These are phyloP conservation scores for Allomyces javanicus DNA, from an alignment of 192 early-diverging fungal species.

Conservation along the genomic window DNA sequence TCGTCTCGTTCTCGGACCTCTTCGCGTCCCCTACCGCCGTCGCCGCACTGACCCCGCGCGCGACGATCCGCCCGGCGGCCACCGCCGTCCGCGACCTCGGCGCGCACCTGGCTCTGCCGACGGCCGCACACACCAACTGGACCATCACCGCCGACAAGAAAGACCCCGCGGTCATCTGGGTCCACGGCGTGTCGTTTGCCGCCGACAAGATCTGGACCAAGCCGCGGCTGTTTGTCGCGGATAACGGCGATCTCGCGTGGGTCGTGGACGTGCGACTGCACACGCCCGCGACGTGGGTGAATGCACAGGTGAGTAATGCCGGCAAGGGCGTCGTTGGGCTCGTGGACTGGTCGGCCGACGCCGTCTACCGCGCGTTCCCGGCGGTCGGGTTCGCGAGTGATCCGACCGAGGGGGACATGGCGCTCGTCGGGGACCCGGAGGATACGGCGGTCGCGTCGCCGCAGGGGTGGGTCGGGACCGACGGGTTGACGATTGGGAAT, in stretches of 20 bases:
- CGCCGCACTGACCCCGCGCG: not conserved
- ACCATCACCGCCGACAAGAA: not conserved
- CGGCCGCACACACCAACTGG: not conserved
- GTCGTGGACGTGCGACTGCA: slow-evolving; percentile 46
- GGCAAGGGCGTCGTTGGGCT: slow-evolving; percentile 28
- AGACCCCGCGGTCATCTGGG: not conserved
- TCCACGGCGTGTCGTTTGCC: not conserved
- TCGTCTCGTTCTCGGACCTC: slow-evolving; percentile 18
- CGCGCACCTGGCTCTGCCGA: not conserved
- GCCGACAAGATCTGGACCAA: slow-evolving; percentile 1
- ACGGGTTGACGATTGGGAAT: not conserved
- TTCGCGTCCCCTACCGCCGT: not conserved
- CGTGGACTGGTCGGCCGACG: slow-evolving; percentile 40
- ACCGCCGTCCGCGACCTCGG: not conserved
- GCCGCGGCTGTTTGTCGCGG: not conserved
- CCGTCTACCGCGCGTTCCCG: slow-evolving; percentile 39
- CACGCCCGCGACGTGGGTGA: slow-evolving; percentile 35
- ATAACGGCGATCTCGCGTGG: slow-evolving; percentile 14
- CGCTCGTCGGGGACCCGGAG: slow-evolving; percentile 28
- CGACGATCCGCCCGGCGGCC: not conserved
- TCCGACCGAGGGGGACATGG: slow-evolving; percentile 27
- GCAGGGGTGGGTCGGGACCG: not conserved
- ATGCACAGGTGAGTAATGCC: slow-evolving; percentile 19
- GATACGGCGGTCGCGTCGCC: not conserved
- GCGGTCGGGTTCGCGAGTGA: slow-evolving; percentile 25